These are phyloP conservation scores for Candida chauliodis DNA, from an alignment of 805 yeast genomes.

Conservation along the genomic window DNA sequence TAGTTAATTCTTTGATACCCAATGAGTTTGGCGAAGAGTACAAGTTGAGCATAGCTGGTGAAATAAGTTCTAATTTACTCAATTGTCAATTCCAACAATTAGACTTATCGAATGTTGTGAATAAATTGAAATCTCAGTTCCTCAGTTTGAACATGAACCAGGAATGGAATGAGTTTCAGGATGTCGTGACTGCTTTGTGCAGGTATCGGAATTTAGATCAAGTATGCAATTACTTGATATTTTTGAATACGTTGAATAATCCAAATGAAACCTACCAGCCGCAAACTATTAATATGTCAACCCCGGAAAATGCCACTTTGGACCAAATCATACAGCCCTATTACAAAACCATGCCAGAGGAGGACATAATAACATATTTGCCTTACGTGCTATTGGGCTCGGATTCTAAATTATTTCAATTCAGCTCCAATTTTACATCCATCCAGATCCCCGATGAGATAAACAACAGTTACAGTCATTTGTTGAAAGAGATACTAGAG, in stretches of 20 bases:
- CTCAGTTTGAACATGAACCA: slow-evolving; percentile 20
- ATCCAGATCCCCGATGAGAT: slow-evolving; percentile 49
- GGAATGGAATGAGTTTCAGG: slow-evolving; percentile 34
- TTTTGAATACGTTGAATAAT: slow-evolving; percentile 21
- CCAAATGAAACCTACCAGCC: slow-evolving; percentile 4
- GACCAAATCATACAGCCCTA: slow-evolving; percentile 20
- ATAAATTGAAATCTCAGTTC: slow-evolving; percentile 22
- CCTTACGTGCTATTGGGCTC: slow-evolving; percentile 59
- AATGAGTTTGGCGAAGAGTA: slow-evolving; percentile 33
- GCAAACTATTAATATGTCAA: too few species aligned
- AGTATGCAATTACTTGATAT: slow-evolving; percentile 31
- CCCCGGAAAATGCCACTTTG: slow-evolving; percentile 4
- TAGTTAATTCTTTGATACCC: slow-evolving; percentile 36
- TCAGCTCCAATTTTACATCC: slow-evolving; percentile 24
- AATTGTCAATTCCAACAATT: slow-evolving; percentile 9
- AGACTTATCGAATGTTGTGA: slow-evolving; percentile 18
- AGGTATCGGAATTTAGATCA: slow-evolving; percentile 26
- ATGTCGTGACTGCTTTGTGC: slow-evolving; percentile 26
- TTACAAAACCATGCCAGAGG: slow-evolving; percentile 29
- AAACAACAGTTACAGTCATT: slow-evolving; percentile 53
- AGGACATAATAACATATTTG: slow-evolving; percentile 40
- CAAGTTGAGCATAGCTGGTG: slow-evolving; percentile 27
- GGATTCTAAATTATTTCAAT: slow-evolving; percentile 54
- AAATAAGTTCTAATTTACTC: slow-evolving; percentile 16
- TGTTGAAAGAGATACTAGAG: slow-evolving; percentile 59